Conservation (phyloP, 2,329 filamentous ascomycete genomes). For the Xylariaceae sp. region DNA sequence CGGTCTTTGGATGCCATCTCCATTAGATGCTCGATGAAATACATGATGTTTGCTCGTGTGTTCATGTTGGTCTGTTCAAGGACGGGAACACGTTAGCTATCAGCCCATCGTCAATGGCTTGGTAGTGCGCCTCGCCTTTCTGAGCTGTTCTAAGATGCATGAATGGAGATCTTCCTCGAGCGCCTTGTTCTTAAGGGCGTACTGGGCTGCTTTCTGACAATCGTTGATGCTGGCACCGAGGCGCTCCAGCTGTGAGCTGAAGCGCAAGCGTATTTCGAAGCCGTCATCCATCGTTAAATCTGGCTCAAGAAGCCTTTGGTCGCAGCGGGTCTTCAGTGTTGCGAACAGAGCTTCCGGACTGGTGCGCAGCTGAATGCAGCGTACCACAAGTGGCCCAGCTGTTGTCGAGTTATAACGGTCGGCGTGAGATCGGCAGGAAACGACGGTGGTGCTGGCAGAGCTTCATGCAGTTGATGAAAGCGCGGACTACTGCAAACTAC, state of each 20-base stretch:
- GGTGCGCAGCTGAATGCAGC: too few species aligned
- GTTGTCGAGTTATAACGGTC: too few species aligned
- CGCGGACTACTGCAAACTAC: too few species aligned
- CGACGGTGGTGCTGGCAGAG: too few species aligned
- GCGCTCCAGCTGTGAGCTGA: constrained; percentile 84
- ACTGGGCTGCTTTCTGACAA: constrained; percentile 88
- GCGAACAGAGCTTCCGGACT: too few species aligned
- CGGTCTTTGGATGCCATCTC: constrained; percentile 77
- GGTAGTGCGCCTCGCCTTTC: constrained; percentile 54
- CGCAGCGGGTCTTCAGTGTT: background rate
- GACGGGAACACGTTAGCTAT: constrained; percentile 5
- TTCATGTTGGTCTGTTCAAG: constrained; percentile 80
- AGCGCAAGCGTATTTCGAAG: constrained; percentile 97
- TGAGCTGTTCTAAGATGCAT: constrained; percentile 93
- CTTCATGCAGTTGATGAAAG: too few species aligned
- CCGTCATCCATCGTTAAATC: constrained; percentile 64
- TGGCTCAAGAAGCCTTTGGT: background rate
- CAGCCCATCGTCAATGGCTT: background rate
- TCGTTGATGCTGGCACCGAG: constrained; percentile 88
- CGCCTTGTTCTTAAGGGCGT: constrained; percentile 89
- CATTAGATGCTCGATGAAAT: constrained; percentile 94
- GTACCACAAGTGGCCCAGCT: too few species aligned
- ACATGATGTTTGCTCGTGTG: constrained; percentile 97
- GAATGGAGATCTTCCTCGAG: constrained; percentile 97
- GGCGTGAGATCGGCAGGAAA: too few species aligned